Percentiles rank a stretch among this genome's conserved stretches.
These are phyloP conservation scores for Populus ilicifolia DNA, from an alignment of 345 rosid species.

Conservation along the genomic window DNA sequence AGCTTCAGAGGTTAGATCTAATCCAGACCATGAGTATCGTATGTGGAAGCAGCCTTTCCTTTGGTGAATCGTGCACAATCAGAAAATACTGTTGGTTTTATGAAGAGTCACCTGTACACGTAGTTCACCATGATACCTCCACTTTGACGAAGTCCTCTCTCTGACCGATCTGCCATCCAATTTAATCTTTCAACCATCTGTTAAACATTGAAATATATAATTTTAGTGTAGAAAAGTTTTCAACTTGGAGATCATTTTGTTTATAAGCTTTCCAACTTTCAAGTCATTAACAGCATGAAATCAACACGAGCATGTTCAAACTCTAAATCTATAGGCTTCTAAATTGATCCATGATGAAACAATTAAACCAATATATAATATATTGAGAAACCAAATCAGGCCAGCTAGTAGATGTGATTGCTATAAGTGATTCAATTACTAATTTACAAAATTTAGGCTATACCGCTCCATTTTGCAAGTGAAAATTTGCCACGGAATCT, in stretches of 20 bases:
- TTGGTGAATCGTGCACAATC: neutral
- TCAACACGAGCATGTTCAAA: neutral
- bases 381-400: neutral
- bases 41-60: neutral
- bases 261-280: neutral
- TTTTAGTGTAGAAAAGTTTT: neutral
- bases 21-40: neutral
- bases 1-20: neutral
- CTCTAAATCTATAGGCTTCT: neutral
- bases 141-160: slow-evolving; percentile 68
- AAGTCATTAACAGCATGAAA: neutral
- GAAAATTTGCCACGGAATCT: slow-evolving; percentile 95
- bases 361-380: neutral
- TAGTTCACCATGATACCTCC: slow-evolving; percentile 91
- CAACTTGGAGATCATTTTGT: slow-evolving; percentile 1
- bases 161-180: slow-evolving; percentile 89
- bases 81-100: neutral
- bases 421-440: neutral
- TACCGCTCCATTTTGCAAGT: slow-evolving; percentile 97
- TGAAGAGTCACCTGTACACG: slow-evolving; percentile 63
- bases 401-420: neutral
- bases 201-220: slow-evolving; percentile 4
- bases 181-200: slow-evolving; percentile 93
- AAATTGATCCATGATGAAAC: neutral
- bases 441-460: neutral